These are phyloP conservation scores for Cercophora scortea DNA, from an alignment of 495 filamentous ascomycete species.

Conservation along the genomic window DNA sequence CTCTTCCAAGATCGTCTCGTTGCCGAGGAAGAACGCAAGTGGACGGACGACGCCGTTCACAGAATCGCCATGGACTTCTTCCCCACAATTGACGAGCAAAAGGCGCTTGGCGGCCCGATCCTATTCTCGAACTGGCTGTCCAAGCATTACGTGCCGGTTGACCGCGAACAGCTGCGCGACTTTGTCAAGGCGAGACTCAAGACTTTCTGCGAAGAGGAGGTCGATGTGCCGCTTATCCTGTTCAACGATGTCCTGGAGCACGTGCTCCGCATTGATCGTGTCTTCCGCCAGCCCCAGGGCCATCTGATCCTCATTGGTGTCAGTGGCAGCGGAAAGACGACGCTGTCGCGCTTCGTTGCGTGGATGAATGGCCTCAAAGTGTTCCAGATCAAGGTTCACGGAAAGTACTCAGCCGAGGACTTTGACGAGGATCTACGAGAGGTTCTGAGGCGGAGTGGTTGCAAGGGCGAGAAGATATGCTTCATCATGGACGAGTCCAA, in stretches of 20 bases:
- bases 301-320: conserved; percentile 98
- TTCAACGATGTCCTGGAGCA: conserved; percentile 99
- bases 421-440: conserved; percentile 96
- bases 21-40: conserved; percentile 85
- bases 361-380: conserved; percentile 99
- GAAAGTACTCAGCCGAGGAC: conserved; percentile 95
- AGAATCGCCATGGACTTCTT: conserved; percentile 86
- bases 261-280: conserved; percentile 93
- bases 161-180: conserved; percentile 85
- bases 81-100: conserved; percentile 80
- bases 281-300: conserved; percentile 96
- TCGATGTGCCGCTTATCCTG: conserved; percentile 92
- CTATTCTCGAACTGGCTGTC: conserved; percentile 99
- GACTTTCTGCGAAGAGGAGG: conserved; percentile 99
- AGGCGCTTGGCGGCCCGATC: conserved; percentile 88
- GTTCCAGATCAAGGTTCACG: conserved; percentile 99
- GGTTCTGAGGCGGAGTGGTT: conserved; percentile 87
- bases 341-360: conserved; percentile 91
- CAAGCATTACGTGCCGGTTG: conserved; percentile 95
- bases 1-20: conserved; percentile 97
- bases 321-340: conserved; percentile 97
- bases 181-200: conserved; percentile 95
- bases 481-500: conserved; percentile 99
- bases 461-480: conserved; percentile 98
- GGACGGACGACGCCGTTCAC: conserved; percentile 80